Conservation (phyloP, 179 eudicot genomes). For the Amaranthus tricolor region DNA sequence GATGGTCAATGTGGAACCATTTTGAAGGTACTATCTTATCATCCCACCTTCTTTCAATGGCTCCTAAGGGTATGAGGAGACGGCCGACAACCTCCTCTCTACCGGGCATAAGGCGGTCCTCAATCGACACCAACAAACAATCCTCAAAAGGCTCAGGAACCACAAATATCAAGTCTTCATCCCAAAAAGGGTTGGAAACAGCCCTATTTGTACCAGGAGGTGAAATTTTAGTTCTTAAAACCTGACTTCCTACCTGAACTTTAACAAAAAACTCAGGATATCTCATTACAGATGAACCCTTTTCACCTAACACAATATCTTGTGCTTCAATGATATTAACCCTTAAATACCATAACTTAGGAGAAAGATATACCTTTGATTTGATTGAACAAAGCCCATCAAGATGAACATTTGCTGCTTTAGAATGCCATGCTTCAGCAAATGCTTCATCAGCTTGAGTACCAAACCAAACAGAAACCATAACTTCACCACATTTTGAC, state of each 20-base stretch:
- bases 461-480: slow-evolving; percentile 45
- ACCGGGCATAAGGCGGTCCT: slow-evolving; percentile 38
- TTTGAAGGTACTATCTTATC: slow-evolving; percentile 39
- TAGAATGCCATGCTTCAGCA: slow-evolving; percentile 48
- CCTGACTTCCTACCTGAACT: slow-evolving; percentile 44
- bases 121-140: slow-evolving; percentile 34
- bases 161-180: slow-evolving; percentile 47
- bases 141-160: slow-evolving; percentile 53
- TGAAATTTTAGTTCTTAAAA: slow-evolving; percentile 35
- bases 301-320: slow-evolving; percentile 37
- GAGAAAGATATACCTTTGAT: slow-evolving; percentile 42
- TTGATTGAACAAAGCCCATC: slow-evolving; percentile 39
- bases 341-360: slow-evolving; percentile 44
- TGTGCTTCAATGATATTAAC: slow-evolving; percentile 39
- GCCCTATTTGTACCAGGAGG: slow-evolving; percentile 31
- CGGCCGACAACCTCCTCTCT: slow-evolving; percentile 42
- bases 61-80: slow-evolving; percentile 28
- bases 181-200: slow-evolving; percentile 35
- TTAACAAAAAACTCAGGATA: slow-evolving; percentile 37
- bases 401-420: slow-evolving; percentile 40
- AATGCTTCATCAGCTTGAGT: slow-evolving; percentile 51
- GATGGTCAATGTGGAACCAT: slow-evolving; percentile 43
- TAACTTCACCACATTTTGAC: slow-evolving; percentile 39
- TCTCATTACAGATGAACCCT: slow-evolving; percentile 37
- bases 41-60: slow-evolving; percentile 43